Evolutionary conservation across 495 filamentous ascomycete genomes (phyloP).

Genomic region (Penicillium macrosclerotiorum): DNA sequence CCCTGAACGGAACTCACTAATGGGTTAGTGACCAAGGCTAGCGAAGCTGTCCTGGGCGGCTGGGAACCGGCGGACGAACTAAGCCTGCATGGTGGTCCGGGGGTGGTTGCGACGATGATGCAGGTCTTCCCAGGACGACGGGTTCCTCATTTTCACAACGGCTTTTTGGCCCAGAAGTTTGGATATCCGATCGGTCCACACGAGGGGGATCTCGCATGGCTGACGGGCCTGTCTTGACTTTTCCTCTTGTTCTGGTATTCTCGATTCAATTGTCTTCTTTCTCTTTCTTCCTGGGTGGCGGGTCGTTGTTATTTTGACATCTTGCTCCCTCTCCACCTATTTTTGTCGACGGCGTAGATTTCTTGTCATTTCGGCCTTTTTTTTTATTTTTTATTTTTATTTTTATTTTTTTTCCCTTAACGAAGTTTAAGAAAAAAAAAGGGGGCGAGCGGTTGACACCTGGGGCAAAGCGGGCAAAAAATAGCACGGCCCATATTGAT

Average conservation of each 20-base stretch:
- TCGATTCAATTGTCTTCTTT: not conserved
- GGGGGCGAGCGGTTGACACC: not conserved
- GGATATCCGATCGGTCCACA: slow-evolving; percentile 28
- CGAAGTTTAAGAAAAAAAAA: not conserved
- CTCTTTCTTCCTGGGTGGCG: not conserved
- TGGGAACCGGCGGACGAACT: no score
- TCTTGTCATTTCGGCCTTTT: no score
- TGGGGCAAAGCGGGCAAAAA: not conserved
- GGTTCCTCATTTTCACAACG: slow-evolving; percentile 25
- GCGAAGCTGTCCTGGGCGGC: not conserved
- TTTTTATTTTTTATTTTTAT: no score
- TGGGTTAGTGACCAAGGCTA: not conserved
- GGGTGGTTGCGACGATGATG: slow-evolving; percentile 15
- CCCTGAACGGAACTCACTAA: slow-evolving; percentile 11
- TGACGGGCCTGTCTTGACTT: not conserved
- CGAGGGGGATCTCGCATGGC: slow-evolving; percentile 25
- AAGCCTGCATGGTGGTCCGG: not conserved
- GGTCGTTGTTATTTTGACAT: no score
- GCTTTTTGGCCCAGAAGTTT: slow-evolving; percentile 23
- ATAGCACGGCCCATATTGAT: slow-evolving; percentile 1
- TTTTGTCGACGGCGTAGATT: no score
- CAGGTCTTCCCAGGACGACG: slow-evolving; percentile 28
- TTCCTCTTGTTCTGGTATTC: not conserved
- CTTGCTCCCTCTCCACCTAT: no score
- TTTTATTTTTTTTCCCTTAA: no score